Conservation (phyloP, 306 rosid species). For the Pachyrhizus erosus region DNA sequence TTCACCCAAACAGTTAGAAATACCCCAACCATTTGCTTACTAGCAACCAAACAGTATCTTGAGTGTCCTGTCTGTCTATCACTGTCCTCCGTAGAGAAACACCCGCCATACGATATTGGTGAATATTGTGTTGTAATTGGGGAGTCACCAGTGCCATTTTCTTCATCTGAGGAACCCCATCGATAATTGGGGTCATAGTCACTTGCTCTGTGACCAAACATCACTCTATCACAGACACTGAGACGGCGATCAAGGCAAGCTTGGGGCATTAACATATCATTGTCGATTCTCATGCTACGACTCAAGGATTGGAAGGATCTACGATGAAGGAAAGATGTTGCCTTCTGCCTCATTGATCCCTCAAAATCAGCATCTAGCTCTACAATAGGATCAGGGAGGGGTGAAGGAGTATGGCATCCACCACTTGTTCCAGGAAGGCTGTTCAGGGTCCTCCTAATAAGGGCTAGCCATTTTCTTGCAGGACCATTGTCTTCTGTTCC, state of each 20-base stretch:
- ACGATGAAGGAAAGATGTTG: slow-evolving; percentile 77
- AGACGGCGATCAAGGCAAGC: slow-evolving; percentile 73
- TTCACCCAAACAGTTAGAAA: slow-evolving; percentile 83
- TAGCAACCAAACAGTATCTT: slow-evolving; percentile 78
- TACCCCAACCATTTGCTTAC: slow-evolving; percentile 97
- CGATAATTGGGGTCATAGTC: slow-evolving; percentile 72
- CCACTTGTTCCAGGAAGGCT: slow-evolving; percentile 82
- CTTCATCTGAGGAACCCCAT: slow-evolving; percentile 88
- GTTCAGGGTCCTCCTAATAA: slow-evolving; percentile 79
- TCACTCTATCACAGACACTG: slow-evolving; percentile 82
- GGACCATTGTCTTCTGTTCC: slow-evolving; percentile 94
- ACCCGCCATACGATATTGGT: slow-evolving; percentile 58
- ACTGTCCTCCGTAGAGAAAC: slow-evolving; percentile 66
- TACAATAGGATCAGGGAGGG: slow-evolving; percentile 77
- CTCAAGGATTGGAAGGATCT: slow-evolving; percentile 86
- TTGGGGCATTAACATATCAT: slow-evolving; percentile 63
- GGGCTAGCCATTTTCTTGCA: slow-evolving; percentile 87
- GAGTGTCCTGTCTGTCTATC: slow-evolving; percentile 74
- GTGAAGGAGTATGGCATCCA: slow-evolving; percentile 79
- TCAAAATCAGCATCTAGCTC: slow-evolving; percentile 88
- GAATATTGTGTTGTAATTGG: slow-evolving; percentile 65
- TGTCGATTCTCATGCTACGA: slow-evolving; percentile 86
- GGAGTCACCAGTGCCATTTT: slow-evolving; percentile 70
- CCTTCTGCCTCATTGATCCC: slow-evolving; percentile 73
- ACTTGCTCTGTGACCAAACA: slow-evolving; percentile 68